Percentiles rank a stretch among this genome's conserved stretches.
phyloP scores from a whole-genome alignment of 140 eudicot genomes.

The Senecio squalidus region DNA sequence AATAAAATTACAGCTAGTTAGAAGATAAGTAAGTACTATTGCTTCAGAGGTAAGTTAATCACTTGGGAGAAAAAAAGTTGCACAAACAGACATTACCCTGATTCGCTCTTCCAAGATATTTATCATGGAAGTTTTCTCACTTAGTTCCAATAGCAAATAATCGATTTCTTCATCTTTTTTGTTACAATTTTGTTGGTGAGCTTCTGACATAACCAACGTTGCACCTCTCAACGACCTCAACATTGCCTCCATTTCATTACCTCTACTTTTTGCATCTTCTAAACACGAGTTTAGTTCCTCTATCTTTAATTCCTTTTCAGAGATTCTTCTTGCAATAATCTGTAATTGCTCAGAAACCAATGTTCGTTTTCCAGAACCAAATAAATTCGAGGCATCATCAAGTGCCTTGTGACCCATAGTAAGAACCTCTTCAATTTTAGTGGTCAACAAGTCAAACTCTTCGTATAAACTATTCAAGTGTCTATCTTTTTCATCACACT shows the following conservation, averaged over 20 bases:
- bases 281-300: conserved; percentile 62
- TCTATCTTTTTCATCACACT: conserved; percentile 24
- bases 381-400: conserved; percentile 46
- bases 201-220: conserved; percentile 73
- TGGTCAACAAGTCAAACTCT: conserved; percentile 36
- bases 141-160: conserved; percentile 33
- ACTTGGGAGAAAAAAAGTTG: too few species aligned
- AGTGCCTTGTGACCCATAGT: conserved; percentile 63
- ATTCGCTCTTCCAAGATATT: conserved; percentile 37
- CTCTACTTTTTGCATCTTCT: conserved; percentile 55
- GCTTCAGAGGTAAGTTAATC: too few species aligned
- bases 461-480: conserved; percentile 14
- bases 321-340: conserved; percentile 43
- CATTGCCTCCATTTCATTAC: conserved; percentile 74
- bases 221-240: conserved; percentile 90
- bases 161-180: conserved; percentile 63
- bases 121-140: conserved; percentile 11
- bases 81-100: too few species aligned
- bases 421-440: conserved; percentile 68
- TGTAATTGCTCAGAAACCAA: conserved; percentile 49
- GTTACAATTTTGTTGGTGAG: conserved; percentile 63
- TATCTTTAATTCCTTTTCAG: conserved; percentile 63
- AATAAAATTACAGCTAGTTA: not conserved
- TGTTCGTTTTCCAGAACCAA: conserved; percentile 23
- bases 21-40: conserved; percentile 2